Evolutionary conservation across 495 filamentous ascomycete species (phyloP).

Genomic region (Letharia columbiana): DNA sequence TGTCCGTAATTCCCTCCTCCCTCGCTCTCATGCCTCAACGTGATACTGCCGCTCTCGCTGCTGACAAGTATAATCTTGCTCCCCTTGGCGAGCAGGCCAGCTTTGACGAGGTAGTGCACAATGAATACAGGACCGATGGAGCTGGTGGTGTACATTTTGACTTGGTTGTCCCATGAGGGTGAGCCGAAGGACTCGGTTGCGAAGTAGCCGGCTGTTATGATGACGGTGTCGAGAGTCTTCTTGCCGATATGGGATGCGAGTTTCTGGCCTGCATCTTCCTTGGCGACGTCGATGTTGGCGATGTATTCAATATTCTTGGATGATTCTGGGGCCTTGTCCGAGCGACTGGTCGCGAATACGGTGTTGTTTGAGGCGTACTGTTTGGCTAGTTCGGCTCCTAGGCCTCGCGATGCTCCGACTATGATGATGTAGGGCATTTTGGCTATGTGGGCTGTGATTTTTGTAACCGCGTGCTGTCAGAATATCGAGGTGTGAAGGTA

Average conservation of each 20-base stretch:
- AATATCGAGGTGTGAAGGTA: background rate
- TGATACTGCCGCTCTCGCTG: constrained; percentile 60
- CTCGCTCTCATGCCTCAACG: constrained; percentile 55
- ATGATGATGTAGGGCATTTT: constrained; percentile 48
- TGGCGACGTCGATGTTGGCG: constrained; percentile 46
- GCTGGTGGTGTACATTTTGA: constrained; percentile 63
- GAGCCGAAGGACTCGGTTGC: constrained; percentile 51
- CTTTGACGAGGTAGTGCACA: constrained; percentile 50
- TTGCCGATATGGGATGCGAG: constrained; percentile 38
- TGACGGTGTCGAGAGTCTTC: constrained; percentile 45
- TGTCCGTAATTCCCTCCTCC: constrained; percentile 67
- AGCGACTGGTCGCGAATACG: constrained; percentile 55
- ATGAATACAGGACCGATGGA: constrained; percentile 60
- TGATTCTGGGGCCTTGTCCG: constrained; percentile 29
- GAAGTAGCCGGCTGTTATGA: constrained; percentile 64
- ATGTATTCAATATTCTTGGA: constrained; percentile 40
- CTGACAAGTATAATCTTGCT: constrained; percentile 59
- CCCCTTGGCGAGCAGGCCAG: constrained; percentile 39
- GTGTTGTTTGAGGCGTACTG: constrained; percentile 45
- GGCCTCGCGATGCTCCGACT: constrained; percentile 57
- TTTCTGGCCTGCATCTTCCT: constrained; percentile 47
- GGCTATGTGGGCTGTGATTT: background rate
- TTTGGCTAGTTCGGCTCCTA: constrained; percentile 53
- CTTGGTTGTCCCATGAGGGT: constrained; percentile 57
- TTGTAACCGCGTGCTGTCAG: background rate